Base-by-base conservation (phyloP, 106 monocot genomes). In the Allium fistulosum region DNA sequence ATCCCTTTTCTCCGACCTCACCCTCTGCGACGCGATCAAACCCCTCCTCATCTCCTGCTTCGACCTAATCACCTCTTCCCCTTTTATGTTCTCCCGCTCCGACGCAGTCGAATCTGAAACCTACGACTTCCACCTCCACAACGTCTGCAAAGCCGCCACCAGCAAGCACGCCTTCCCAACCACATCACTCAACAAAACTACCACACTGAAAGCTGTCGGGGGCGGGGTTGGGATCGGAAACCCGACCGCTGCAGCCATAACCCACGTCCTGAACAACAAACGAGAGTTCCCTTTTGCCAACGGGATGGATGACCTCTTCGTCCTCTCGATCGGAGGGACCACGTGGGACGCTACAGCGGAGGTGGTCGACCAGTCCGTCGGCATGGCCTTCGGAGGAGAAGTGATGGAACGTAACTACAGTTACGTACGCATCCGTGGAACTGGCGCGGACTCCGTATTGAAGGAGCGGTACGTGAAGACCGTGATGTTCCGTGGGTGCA, bases 181-280 rank as follows among this genome's bases (percentile, higher is more conserved):
- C 67, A 62, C 56, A 8, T 87, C 87, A 11, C 59, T 76, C 11
- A 87, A 91, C 69, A 76, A 79, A 9, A 48, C 66, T 14, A 84
- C 82, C 9, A 26, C 46, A 7, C 77, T 91, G 37, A 61, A 65
- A 26, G 85, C 81, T 11, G 62, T 84, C 17, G 83, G 83, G 8
- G 83, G 80, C 11, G 73, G 69, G 8, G 56, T 84, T 26, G 85
- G 79, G 22, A 86, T 80, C 72, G 82, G 74, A 37, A 96, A 96
- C 66, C 95, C 95, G 7, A 81, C 91, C 10, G 88, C 91, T 6
- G 80, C 83, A 13, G 95, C 91, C 3, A 80, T 96, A 53, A 91
- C 95, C 13, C 95, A 96, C 74, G 95, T 96, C 22, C 86, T 96
- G 14, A 91, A 96, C 71, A 96, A 96, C 85, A 81, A 77, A 79